A percentile compares a stretch with the other conserved stretches of the same genome.
Evolutionary conservation across 345 rosid genomes (phyloP).

Genomic region (Brassica carinata): DNA sequence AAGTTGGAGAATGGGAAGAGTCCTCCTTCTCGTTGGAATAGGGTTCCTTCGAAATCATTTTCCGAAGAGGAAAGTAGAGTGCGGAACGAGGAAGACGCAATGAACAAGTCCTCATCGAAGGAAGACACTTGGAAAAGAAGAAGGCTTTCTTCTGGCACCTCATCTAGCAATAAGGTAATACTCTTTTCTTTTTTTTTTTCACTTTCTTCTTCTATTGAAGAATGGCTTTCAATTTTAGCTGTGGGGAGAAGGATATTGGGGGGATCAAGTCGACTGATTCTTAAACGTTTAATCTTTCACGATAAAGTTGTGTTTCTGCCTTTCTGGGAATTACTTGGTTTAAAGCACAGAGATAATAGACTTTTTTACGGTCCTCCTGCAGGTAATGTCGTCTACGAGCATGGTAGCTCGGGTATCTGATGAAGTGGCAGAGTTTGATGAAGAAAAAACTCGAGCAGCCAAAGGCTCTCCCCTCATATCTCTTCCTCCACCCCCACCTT

Average conservation of each 20-base stretch:
- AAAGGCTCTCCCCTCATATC: conserved; percentile 47
- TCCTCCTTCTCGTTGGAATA: conserved; percentile 48
- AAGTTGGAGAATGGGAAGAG: conserved; percentile 38
- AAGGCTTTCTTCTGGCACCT: conserved; percentile 44
- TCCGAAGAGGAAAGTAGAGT: conserved; percentile 50
- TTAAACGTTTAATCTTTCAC: neutral
- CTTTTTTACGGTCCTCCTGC: neutral
- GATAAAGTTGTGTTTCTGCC: neutral
- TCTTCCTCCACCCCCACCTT: conserved; percentile 53
- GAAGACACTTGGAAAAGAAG: conserved; percentile 57
- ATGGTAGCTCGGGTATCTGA: conserved; percentile 72
- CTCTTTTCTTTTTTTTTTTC: neutral
- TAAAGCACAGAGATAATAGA: neutral
- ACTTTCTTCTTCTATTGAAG: neutral
- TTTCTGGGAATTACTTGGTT: neutral
- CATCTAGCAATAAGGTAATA: conserved; percentile 56
- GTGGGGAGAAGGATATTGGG: neutral
- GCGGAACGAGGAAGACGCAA: conserved; percentile 36
- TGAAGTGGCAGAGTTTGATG: conserved; percentile 54
- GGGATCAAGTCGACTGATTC: neutral
- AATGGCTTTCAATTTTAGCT: neutral
- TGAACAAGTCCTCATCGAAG: conserved; percentile 41
- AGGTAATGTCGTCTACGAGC: conserved; percentile 59
- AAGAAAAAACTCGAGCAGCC: conserved; percentile 49
- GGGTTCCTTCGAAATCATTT: conserved; percentile 38